Conservation (phyloP, 2,329 filamentous ascomycete species). For the Mycosphaerelloides madeirae region DNA sequence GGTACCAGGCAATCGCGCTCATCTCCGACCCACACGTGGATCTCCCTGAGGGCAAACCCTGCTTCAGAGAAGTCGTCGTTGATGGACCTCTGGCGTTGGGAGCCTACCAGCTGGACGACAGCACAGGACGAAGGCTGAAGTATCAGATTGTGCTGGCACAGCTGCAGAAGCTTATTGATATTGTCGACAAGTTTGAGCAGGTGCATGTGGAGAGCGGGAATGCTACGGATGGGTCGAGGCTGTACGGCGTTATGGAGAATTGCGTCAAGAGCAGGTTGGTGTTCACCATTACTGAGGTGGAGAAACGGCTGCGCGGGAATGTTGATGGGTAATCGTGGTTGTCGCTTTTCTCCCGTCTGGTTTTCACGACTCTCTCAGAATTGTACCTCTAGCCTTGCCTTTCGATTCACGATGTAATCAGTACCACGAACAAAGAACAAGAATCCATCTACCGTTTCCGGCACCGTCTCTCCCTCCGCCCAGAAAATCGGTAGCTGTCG, state of each 20-base stretch:
- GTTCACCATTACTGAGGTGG: constrained; percentile 12
- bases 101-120: constrained; percentile 13
- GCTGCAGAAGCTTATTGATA: constrained; percentile 13
- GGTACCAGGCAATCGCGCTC: constrained; percentile 16
- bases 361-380: too few species aligned
- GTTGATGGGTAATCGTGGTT: too few species aligned
- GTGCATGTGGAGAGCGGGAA: constrained; percentile 6
- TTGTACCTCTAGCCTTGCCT: too few species aligned
- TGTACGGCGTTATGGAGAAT: constrained; percentile 9
- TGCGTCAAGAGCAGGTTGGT: constrained; percentile 12
- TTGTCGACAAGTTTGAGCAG: constrained; percentile 7
- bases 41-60: constrained; percentile 1
- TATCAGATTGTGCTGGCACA: constrained; percentile 18
- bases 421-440: too few species aligned
- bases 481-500: too few species aligned
- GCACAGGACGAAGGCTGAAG: constrained; percentile 13
- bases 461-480: too few species aligned
- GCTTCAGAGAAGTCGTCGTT: constrained; percentile 12
- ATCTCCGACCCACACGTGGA: constrained; percentile 9
- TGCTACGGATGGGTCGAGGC: constrained; percentile 4
- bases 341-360: too few species aligned
- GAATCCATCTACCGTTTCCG: too few species aligned
- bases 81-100: constrained; percentile 11
- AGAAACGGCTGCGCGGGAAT: background rate
- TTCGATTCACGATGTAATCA: too few species aligned